A percentile compares a stretch with the other conserved stretches of the same genome.
Evolutionary conservation across 331 rosid genomes (phyloP).

Genomic region (Quercus tomentella): DNA sequence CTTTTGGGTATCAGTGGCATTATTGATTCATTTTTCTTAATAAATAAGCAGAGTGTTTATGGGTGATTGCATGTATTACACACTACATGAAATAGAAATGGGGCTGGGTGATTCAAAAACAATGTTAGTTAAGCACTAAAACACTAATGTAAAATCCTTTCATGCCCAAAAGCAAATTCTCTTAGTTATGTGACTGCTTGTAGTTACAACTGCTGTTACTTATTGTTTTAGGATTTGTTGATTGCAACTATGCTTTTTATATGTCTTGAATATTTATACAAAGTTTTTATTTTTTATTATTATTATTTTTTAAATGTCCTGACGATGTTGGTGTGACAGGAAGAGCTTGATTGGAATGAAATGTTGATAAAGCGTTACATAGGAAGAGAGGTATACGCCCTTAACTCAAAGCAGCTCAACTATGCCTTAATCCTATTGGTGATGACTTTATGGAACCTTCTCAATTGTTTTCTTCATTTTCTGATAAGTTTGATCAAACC

Average conservation of each 20-base stretch:
- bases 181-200: background rate
- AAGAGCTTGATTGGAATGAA: slow-evolving; percentile 84
- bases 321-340: slow-evolving; percentile 41
- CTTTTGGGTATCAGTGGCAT: background rate
- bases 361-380: slow-evolving; percentile 60
- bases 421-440: background rate
- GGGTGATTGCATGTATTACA: background rate
- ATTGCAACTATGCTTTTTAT: background rate
- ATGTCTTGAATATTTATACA: background rate
- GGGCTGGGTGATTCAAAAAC: background rate
- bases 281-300: no score
- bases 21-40: background rate
- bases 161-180: background rate
- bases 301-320: background rate
- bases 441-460: background rate
- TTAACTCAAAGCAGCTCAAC: background rate
- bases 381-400: slow-evolving; percentile 78
- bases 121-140: background rate
- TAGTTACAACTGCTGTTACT: background rate
- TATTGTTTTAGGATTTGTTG: background rate
- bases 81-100: background rate
- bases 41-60: background rate
- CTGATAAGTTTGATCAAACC: background rate
- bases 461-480: background rate
- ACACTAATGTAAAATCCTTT: background rate